These are phyloP conservation scores for Boletus reticulatus DNA, from an alignment of 768 basidiomycete genomes.

Conservation along the genomic window DNA sequence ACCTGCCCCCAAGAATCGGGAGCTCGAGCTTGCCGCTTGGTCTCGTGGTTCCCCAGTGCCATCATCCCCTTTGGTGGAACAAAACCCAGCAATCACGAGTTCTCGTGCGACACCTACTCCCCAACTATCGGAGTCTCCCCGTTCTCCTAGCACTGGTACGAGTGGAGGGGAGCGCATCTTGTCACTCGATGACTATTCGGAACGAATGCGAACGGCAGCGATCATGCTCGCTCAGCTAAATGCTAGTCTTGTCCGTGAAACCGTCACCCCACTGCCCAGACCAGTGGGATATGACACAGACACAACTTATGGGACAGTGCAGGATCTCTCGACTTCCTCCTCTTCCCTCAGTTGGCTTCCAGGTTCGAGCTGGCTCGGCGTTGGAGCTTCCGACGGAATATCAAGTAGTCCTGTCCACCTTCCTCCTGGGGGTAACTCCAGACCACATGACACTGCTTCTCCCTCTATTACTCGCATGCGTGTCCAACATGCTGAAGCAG, in stretches of 20 bases:
- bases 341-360: conserved; percentile 50
- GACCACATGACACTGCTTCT: conserved; percentile 27
- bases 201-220: conserved; percentile 97
- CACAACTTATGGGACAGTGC: conserved; percentile 1
- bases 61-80: conserved; percentile 44
- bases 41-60: conserved; percentile 51
- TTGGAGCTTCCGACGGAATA: conserved; percentile 17
- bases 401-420: conserved; percentile 32
- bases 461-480: conserved; percentile 54
- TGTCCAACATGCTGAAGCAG: conserved; percentile 78
- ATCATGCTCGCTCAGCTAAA: conserved; percentile 98
- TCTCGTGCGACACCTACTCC: conserved; percentile 6
- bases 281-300: conserved; percentile 4
- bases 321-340: conserved; percentile 13
- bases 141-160: background rate
- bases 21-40: conserved; percentile 86
- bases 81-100: conserved; percentile 27
- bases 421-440: conserved; percentile 26
- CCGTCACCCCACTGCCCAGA: conserved; percentile 29
- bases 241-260: conserved; percentile 66
- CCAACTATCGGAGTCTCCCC: background rate
- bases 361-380: conserved; percentile 51
- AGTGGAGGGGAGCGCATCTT: conserved; percentile 35
- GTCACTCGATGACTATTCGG: conserved; percentile 95
- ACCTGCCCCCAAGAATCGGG: conserved; percentile 81